These are phyloP conservation scores for Kurtzmaniella cleridarum DNA, from an alignment of 805 yeast genomes.

Conservation along the genomic window DNA sequence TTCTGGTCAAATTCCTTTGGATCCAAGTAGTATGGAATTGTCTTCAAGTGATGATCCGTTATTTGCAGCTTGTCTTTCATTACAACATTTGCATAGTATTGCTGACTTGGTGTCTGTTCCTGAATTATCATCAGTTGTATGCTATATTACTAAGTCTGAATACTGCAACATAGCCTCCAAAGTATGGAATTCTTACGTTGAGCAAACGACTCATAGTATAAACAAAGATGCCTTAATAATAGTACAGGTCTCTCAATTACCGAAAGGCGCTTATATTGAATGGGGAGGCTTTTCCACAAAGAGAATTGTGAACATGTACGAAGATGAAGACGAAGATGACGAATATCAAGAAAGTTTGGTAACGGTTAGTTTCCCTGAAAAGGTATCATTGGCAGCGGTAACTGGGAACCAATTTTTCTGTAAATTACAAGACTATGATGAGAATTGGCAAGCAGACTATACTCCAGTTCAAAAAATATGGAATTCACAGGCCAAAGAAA, in stretches of 20 bases:
- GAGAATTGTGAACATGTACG: slow-evolving; percentile 28
- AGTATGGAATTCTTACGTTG: slow-evolving; percentile 43
- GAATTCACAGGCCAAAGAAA: slow-evolving; percentile 16
- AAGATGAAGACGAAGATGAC: slow-evolving; percentile 32
- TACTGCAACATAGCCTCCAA: slow-evolving; percentile 25
- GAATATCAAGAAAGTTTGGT: slow-evolving; percentile 4
- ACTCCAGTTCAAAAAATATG: slow-evolving; percentile 21
- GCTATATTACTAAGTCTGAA: slow-evolving; percentile 42
- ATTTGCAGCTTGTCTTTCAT: slow-evolving; percentile 47
- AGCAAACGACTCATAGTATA: slow-evolving; percentile 11
- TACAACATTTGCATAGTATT: slow-evolving; percentile 71
- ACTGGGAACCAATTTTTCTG: not conserved
- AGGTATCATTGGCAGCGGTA: not conserved
- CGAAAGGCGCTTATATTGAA: slow-evolving; percentile 61
- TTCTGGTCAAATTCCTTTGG: slow-evolving; percentile 89
- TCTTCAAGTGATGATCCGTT: slow-evolving; percentile 11
- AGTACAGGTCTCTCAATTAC: slow-evolving; percentile 53
- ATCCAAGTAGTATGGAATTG: slow-evolving; percentile 59
- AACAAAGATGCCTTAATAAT: slow-evolving; percentile 35
- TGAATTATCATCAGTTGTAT: slow-evolving; percentile 44
- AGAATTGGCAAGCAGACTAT: slow-evolving; percentile 9
- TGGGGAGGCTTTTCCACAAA: slow-evolving; percentile 66
- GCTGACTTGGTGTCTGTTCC: slow-evolving; percentile 46
- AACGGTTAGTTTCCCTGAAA: not conserved
- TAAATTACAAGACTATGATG: not conserved